Base-by-base conservation (phyloP, 2,329 filamentous ascomycete species). In the Colletotrichum spinosum region DNA sequence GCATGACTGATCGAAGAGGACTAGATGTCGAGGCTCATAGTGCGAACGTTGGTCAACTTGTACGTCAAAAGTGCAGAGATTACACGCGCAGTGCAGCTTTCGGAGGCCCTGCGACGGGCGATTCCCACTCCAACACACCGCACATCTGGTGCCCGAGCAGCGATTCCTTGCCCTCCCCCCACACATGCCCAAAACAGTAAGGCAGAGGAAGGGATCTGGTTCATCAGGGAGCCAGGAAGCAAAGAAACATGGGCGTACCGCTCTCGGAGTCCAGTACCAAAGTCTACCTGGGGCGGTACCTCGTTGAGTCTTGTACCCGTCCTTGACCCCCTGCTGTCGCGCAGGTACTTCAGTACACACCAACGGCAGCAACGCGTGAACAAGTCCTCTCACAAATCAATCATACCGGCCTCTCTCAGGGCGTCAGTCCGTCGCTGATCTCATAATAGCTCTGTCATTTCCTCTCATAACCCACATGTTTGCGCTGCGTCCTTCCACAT, bases 51-150 rank as follows among this genome's bases (percentile, higher is more conserved):
- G 25, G 25, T 25, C 25, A 25, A 67, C 64, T 54, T 60, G 60
- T 59, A 67, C 49, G 65, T 62, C 62, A 65, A 38, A 55, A 49
- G 46, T 53, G 55, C 39, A 57, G 55, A 15, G 45, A 42, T 33
- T 42, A 65, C 54, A 50, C 52, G 62, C 56, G 56, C 57, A 49
- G 41, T n/a, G 33, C 35, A 55, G n/a, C 50, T 17, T 46, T 17
- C 15, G 15, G 25, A 25, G 44, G 44, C 54, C 57, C 52, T 57
- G 60, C 46, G 44, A 55, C 53, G 35, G 34, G 52, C 64, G 64
- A 60, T 64, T 53, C 44, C 52, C 51, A 62, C 51, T 63, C 55
- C 64, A 68, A 67, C 67, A 60, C 67, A 68, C 67, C 67, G 67
- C 60, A 68, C 64, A 59, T 68, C 67, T 68, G 52, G 59, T 45